Base-by-base conservation (phyloP, 176 grass and related monocot genomes). In the Typha latifolia region DNA sequence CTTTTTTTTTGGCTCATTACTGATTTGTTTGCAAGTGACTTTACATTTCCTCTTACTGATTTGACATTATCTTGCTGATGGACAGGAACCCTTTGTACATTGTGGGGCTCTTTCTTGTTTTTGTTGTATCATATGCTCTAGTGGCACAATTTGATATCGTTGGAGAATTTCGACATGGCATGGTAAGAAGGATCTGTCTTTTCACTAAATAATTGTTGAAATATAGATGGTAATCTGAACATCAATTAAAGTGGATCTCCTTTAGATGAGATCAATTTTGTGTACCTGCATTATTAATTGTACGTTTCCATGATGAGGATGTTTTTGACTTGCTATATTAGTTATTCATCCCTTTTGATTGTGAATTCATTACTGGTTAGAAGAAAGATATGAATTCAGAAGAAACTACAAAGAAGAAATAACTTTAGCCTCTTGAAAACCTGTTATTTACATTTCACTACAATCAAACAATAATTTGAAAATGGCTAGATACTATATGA, bases 11-110 rank as follows among this genome's bases (percentile, higher is more conserved):
- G 11, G 13, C 4, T 62, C 67, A 16, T 62, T 53, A 31, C 23
- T 14, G 7, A 57, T 20, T 21, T 57, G 5, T 57, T 57, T 6
- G n/a, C 52, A 57, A 57, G 52, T 57, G 52, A 18, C n/a, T 57
- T 57, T 11, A 20, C 15, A 15, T 18, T 57, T 21, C 52, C 19
- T 57, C 15, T 21, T 21, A 14, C 49, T 87, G 77, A 77, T 29
- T 43, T 26, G n/a, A 5, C 47, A 4, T 24, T 57, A 7, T 49
- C 73, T 77, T 81, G 47, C 34, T 68, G 55, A 68, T 95, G 71
- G 76, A 72, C 84, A 96, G 91, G 71, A 96, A 87, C 64, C 91
- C 91, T 61, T 67, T 83, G 53, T 96, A 90, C 59, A 16, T 96
- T 49, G 47, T 90, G 27, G 82, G 84, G 37, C 56, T 91, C 6